Conservation (phyloP, 352 stramenopile genomes). For the Phytophthora citrophthora region DNA sequence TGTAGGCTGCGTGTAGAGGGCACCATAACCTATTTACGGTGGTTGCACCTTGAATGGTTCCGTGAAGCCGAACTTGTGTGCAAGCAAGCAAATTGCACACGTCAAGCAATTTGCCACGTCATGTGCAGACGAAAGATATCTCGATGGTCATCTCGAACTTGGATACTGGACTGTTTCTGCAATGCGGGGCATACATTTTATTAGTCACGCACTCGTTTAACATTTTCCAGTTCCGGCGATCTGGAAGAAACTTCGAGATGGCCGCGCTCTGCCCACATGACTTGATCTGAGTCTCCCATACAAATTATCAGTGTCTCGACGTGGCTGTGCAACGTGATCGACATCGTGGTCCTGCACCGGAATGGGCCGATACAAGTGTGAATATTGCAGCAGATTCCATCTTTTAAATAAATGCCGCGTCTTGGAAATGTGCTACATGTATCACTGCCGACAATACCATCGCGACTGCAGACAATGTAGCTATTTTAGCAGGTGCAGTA, state of each 20-base stretch:
- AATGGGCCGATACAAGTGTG: too few species aligned
- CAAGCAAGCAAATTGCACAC: neutral
- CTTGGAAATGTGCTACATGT: too few species aligned
- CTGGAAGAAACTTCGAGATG: slow-evolving; percentile 22
- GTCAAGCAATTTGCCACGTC: neutral
- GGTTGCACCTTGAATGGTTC: neutral
- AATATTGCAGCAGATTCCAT: too few species aligned
- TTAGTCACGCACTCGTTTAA: slow-evolving; percentile 14
- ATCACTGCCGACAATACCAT: too few species aligned
- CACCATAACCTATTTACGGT: neutral
- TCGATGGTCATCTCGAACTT: slow-evolving; percentile 17
- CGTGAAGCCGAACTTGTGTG: neutral
- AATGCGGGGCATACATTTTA: slow-evolving; percentile 4
- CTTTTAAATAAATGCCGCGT: too few species aligned
- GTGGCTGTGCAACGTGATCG: neutral
- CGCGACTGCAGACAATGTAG: too few species aligned
- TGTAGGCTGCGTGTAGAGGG: neutral
- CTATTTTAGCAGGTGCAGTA: too few species aligned
- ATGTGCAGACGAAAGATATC: neutral
- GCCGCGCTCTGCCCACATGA: neutral
- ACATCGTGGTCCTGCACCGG: too few species aligned
- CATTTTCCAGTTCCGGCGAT: slow-evolving; percentile 19
- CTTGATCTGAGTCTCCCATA: neutral
- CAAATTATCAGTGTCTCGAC: neutral
- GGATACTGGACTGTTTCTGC: neutral